Base-by-base conservation (phyloP, 1,284 basidiomycete genomes). In the Trichosporon ovoides region DNA sequence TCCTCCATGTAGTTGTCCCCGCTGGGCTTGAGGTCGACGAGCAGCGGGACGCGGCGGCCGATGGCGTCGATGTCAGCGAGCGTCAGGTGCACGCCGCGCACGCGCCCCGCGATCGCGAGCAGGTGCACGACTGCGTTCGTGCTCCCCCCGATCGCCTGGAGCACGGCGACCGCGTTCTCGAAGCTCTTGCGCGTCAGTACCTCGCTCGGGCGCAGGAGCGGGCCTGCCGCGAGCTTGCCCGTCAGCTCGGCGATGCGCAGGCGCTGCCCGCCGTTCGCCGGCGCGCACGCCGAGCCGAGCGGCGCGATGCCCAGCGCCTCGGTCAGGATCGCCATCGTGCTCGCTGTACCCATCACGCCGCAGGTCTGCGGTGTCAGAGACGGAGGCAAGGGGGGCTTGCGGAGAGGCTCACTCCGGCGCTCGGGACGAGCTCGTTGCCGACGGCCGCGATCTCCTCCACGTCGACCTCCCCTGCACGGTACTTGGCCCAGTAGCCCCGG, bases 121-220 rank as follows among this genome's bases (percentile, higher is more conserved):
- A 80, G 66, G 56, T 80, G 79, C 1, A 80, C 74, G 10, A 80
- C 70, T 1, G 78, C 75, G 51, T 80, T 80, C 19, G 79, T 80
- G 33, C 74, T 77, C 4, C 79, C 79, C 7, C 79, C 79, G 14
- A 80, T 60, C 2, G 78, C 72, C 48, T 77, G 78, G 2, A 78
- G 72, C 34, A 80, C 67, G 5, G 72, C 73, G 57, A 80, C 78
- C 43, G 78, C 79, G 58, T 80, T 80, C 58, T 78, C 77, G 51
- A 80, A 80, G 3, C 70, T 72, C 46, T 76, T 59, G 33, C 71
- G 69, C 1, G 73, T 76, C 54, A 80, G 69, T 34, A 80, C 73
- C 57, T 78, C 72, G 54, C 70, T 66, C 4, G 79, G 79, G 35
- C 71, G 70, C 59, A 68, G 63, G 18, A 63, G 53, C 1, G 22